Evolutionary conservation across 2,329 filamentous ascomycete species (phyloP), one percentile per base, ranked within the genome.

Genomic region (Fusarium sp.): DNA sequence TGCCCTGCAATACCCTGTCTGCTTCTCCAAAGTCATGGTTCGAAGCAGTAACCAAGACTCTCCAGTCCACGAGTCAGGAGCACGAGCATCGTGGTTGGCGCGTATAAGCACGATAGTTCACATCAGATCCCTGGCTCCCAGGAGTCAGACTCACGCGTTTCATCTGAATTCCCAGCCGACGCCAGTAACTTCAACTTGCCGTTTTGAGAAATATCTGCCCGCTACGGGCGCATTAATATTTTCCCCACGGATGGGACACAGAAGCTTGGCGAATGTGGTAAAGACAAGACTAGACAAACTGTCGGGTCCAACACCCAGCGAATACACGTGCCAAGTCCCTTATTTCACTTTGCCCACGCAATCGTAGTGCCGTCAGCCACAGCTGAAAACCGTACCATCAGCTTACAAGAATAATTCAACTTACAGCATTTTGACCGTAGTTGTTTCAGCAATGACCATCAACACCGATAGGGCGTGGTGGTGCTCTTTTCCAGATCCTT

Each of bases 261-360:
- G 36, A 56, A 39, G 31, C 61, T 55, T 66, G 44, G 53, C 48
- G 43, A 58, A 29, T 44, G 28, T 26, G 32, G 43, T 57, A 61
- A 64, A 68, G 61, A 69, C 59, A 59, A 47, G 58, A 59, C 25
- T 50, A 60, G 45, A 53, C 61, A 61, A 56, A 53, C 53, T 49
- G 44, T 57, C 45, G 65, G 67, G 68, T 67, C 64, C 68, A 70
- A 70, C 64, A 58, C 63, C 70, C 61, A 65, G 57, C 62, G 60
- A 69, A 55, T 36, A 65, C 68, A 71, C 68, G 68, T 70, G 68
- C 63, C 53, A 67, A 61, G 62, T 64, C 60, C 54, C 61, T 54
- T 54, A 44, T 36, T 47, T 70, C 65, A 51, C 61, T 58, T 65
- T 60, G 65, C 53, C 55, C 43, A 53, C 63, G 59, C 57, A 40